These are phyloP conservation scores for Lathyrus oleraceus DNA, from an alignment of 306 rosid genomes.

Conservation along the genomic window DNA sequence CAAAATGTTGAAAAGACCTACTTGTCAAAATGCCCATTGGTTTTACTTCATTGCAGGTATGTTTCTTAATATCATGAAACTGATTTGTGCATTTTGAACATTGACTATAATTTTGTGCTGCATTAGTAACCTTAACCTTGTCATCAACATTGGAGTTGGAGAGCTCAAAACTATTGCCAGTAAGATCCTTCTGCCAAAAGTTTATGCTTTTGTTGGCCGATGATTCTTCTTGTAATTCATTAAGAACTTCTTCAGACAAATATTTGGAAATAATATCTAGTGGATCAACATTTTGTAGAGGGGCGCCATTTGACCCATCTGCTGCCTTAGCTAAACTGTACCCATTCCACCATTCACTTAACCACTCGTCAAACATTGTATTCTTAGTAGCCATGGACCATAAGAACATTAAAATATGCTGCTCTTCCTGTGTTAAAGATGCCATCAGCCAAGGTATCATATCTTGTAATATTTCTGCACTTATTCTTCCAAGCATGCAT, in stretches of 20 bases:
- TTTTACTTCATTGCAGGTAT: conserved; percentile 34
- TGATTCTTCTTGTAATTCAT: conserved; percentile 43
- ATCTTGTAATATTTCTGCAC: conserved; percentile 74
- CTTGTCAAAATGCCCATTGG: conserved; percentile 5
- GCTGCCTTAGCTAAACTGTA: conserved; percentile 51
- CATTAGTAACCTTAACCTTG: conserved; percentile 37
- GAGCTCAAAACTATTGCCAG: conserved; percentile 35
- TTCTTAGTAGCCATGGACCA: conserved; percentile 78
- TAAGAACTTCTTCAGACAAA: conserved; percentile 56
- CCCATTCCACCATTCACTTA: conserved; percentile 91
- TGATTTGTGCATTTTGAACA: conserved; percentile 35
- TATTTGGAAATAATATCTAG: conserved; percentile 66
- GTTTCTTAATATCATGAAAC: conserved; percentile 39
- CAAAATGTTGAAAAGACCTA: conserved; percentile 36
- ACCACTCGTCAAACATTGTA: conserved; percentile 93
- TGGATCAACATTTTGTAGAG: conserved; percentile 57
- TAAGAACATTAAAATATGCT: conserved; percentile 67
- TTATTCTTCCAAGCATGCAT: conserved; percentile 85
- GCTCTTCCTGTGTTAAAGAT: conserved; percentile 78
- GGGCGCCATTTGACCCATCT: conserved; percentile 48
- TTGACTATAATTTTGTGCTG: conserved; percentile 32
- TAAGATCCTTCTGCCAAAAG: conserved; percentile 42
- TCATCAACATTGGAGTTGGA: conserved; percentile 39
- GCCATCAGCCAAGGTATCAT: conserved; percentile 95
- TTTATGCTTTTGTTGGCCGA: conserved; percentile 37